Evolutionary conservation across 2,329 filamentous ascomycete species (phyloP).

Genomic region (Clarireedia monteithiana): DNA sequence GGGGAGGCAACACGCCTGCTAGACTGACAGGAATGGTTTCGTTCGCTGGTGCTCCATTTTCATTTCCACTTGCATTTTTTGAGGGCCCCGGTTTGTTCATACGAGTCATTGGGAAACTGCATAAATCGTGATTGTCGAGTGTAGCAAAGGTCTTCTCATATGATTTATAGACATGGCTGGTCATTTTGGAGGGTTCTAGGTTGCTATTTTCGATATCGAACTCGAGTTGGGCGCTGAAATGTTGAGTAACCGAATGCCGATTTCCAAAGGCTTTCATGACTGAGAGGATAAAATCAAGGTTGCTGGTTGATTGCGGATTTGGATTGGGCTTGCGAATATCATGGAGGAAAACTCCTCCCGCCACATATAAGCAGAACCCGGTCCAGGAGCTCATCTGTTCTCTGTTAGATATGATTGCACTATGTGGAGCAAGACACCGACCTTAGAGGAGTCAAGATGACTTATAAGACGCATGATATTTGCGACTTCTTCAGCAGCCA

Average conservation of each 20-base stretch:
- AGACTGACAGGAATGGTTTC: background rate
- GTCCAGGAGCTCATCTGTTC: slow-evolving; percentile 67
- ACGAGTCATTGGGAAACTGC: too few relatives aligned
- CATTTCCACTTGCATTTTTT: background rate
- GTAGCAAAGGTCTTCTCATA: too few relatives aligned
- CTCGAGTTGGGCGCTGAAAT: slow-evolving; percentile 77
- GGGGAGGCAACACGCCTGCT: background rate
- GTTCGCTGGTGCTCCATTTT: background rate
- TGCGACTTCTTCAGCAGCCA: slow-evolving; percentile 77
- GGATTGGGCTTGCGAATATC: slow-evolving; percentile 45
- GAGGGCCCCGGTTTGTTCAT: too few relatives aligned
- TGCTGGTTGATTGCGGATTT: slow-evolving; percentile 28
- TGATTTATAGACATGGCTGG: background rate
- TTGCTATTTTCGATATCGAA: slow-evolving; percentile 59
- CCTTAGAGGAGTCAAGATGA: slow-evolving; percentile 53
- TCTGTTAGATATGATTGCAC: background rate
- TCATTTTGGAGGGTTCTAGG: background rate
- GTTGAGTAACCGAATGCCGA: slow-evolving; percentile 68
- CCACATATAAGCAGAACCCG: slow-evolving; percentile 78
- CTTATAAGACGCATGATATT: slow-evolving; percentile 74
- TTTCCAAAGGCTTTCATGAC: slow-evolving; percentile 72
- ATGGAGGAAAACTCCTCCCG: slow-evolving; percentile 76
- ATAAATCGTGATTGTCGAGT: background rate
- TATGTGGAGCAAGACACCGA: background rate
- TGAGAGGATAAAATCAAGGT: slow-evolving; percentile 67